These are phyloP conservation scores for Calophaca sinica DNA, from an alignment of 306 rosid genomes.

Conservation along the genomic window DNA sequence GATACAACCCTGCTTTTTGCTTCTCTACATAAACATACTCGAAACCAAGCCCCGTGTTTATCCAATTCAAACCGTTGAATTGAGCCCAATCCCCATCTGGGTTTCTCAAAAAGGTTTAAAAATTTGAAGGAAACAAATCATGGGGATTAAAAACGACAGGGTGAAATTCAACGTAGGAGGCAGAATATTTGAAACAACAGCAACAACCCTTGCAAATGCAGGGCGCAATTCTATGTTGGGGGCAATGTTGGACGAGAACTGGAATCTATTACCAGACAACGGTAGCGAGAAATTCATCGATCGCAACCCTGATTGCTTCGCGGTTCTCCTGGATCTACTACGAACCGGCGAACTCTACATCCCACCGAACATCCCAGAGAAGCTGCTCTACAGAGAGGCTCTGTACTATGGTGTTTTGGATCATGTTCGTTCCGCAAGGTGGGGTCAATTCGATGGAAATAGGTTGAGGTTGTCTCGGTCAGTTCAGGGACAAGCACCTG, in stretches of 20 bases:
- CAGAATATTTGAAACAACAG: constrained; percentile 83
- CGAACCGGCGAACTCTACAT: constrained; percentile 68
- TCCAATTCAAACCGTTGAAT: constrained; percentile 13
- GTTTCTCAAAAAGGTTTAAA: constrained; percentile 44
- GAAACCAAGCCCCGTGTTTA: constrained; percentile 12
- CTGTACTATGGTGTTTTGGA: constrained; percentile 74
- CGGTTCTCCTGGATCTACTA: constrained; percentile 85
- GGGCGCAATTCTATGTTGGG: constrained; percentile 90
- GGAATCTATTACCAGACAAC: constrained; percentile 58
- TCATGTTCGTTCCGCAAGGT: constrained; percentile 80
- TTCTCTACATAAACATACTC: not conserved
- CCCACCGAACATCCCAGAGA: constrained; percentile 69
- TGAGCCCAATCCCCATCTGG: constrained; percentile 43
- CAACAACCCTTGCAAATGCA: constrained; percentile 90
- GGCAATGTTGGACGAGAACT: constrained; percentile 82
- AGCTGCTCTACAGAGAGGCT: constrained; percentile 85
- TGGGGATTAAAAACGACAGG: constrained; percentile 73
- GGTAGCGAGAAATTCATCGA: constrained; percentile 74
- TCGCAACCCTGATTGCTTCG: constrained; percentile 90
- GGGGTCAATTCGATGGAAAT: constrained; percentile 90
- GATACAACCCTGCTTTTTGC: constrained; percentile 19
- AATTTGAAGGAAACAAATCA: constrained; percentile 45
- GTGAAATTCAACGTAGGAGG: constrained; percentile 94
- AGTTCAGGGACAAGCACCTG: constrained; percentile 79
- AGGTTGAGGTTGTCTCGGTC: constrained; percentile 63